These are phyloP conservation scores for Schrenkiella parvula DNA, from an alignment of 345 rosid species.

Conservation along the genomic window DNA sequence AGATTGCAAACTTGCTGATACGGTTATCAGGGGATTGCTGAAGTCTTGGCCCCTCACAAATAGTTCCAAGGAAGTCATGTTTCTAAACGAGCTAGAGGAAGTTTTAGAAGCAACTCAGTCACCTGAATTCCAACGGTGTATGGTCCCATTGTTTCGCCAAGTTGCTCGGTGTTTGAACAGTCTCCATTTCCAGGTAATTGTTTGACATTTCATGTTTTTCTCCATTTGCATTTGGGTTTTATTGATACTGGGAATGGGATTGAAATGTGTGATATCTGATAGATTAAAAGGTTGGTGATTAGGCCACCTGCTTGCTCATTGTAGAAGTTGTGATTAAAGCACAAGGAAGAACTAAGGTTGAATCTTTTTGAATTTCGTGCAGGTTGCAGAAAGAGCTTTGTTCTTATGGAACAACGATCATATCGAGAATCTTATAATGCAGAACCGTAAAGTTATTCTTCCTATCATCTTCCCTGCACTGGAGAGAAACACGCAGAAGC, in stretches of 20 bases:
- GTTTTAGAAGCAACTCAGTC: constrained; percentile 79
- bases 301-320: background rate
- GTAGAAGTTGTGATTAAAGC: background rate
- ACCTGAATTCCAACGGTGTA: constrained; percentile 75
- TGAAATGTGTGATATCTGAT: background rate
- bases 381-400: constrained; percentile 80
- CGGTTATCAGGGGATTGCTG: constrained; percentile 64
- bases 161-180: constrained; percentile 71
- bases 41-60: constrained; percentile 92
- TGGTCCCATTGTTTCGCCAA: constrained; percentile 79
- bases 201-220: background rate
- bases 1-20: constrained; percentile 84
- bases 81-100: constrained; percentile 84
- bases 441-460: constrained; percentile 53
- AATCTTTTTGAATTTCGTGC: background rate
- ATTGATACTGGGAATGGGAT: background rate
- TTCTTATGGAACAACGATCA: constrained; percentile 76
- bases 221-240: background rate
- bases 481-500: constrained; percentile 57
- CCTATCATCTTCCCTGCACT: constrained; percentile 64
- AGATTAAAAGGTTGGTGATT: background rate
- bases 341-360: constrained; percentile 54
- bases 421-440: constrained; percentile 59
- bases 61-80: constrained; percentile 96
- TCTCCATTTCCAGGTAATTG: constrained; percentile 77